phyloP scores from a whole-genome alignment of 345 rosid genomes.

The Lagerstroemia speciosa region DNA sequence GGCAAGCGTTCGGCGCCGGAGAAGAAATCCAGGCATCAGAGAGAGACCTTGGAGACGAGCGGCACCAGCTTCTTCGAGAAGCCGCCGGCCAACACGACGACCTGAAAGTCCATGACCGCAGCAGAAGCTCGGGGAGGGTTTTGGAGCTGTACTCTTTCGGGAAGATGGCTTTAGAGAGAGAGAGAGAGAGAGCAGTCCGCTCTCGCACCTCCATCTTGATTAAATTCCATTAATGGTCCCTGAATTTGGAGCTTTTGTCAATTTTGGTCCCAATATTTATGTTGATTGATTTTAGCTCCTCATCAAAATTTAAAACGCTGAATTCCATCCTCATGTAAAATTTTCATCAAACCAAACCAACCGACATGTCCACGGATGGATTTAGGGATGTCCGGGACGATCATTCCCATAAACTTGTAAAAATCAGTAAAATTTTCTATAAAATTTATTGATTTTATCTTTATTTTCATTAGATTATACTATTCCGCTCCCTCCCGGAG shows the following conservation, averaged over 20 bases:
- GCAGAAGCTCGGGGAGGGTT: conserved; percentile 1
- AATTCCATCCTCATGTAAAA: too few species aligned
- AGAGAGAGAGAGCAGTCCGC: background rate
- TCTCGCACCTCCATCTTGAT: conserved; percentile 31
- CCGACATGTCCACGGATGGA: too few species aligned
- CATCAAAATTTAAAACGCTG: too few species aligned
- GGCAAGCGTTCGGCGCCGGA: background rate
- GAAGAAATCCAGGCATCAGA: background rate
- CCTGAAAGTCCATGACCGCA: conserved; percentile 75
- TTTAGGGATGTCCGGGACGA: too few species aligned
- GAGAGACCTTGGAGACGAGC: conserved; percentile 70
- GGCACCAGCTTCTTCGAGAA: conserved; percentile 65
- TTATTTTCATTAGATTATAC: too few species aligned
- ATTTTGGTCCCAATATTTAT: too few species aligned
- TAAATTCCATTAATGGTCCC: background rate
- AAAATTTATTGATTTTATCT: too few species aligned
- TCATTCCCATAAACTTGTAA: too few species aligned
- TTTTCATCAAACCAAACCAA: too few species aligned
- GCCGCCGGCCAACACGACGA: conserved; percentile 86
- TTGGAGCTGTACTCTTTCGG: background rate
- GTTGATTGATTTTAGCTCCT: too few species aligned
- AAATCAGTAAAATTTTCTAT: too few species aligned
- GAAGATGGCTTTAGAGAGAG: background rate
- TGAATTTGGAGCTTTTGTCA: background rate
- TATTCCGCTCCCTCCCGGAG: too few species aligned